Base-by-base conservation (phyloP, 2,329 filamentous ascomycete species). In the Talaromyces sp. region DNA sequence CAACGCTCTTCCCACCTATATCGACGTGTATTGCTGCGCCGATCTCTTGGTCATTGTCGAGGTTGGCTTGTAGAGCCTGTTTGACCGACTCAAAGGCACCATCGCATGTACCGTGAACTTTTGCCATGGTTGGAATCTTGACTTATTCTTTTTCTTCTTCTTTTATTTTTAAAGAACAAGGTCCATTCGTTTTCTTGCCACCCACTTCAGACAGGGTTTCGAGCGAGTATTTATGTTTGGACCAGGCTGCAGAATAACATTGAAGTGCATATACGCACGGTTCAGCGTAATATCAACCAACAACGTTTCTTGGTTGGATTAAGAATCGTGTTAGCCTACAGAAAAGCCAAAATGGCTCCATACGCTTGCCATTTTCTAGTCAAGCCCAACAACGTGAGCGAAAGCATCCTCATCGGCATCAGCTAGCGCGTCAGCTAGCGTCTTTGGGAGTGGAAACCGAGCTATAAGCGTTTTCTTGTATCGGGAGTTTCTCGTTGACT, bases 11-110 rank as follows among this genome's bases (percentile, higher is more conserved):
- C n/a, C 78, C 79, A 54, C 75, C 68, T 11, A 79, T 65, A 58
- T 71, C 78, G 52, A 81, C 70, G 24, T 66, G 70, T 21, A 82
- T 67, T 0, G 76, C 78, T n/a, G 77, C 79, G 2, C 80, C 80
- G 6, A 80, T 58, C 51, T 82, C 80, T 2, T 74, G 66, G 19
- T 71, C 77, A 0, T 67, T 71, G 10, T 67, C 64, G n/a, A 82
- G 51, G 26, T 69, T 69, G 3, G 71, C 38, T 31, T 74, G 64
- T 13, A 82, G 62, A 2, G 74, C 62, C 1, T 70, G 64, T 10
- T 71, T 69, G 24, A 81, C 64, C 0, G 68, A 55, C 0, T 69
- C 61, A 64, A 81, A 81, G 17, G 66, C 66, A 7, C 70, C 62
- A 26, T 80, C 70, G 49, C 69, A 75, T 6, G 68, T 60, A 3